Conservation (phyloP, 2,329 filamentous ascomycete genomes). For the Diaporthe sp. region DNA sequence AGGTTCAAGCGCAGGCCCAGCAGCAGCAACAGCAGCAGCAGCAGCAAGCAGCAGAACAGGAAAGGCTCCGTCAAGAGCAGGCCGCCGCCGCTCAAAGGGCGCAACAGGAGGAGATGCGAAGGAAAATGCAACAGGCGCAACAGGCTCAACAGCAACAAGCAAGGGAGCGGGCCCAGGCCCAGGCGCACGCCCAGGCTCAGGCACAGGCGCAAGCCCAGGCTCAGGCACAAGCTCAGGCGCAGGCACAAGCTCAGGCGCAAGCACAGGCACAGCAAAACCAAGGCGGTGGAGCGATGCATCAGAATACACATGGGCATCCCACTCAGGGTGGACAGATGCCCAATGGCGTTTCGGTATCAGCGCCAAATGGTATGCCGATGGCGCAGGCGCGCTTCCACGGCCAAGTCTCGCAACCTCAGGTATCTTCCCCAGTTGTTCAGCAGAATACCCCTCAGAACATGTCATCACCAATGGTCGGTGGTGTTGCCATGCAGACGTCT, state of each 20-base stretch:
- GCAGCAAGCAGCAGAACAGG: slow-evolving; percentile 59
- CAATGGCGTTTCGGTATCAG: slow-evolving; percentile 52
- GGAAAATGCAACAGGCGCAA: slow-evolving; percentile 51
- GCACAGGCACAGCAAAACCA: slow-evolving; percentile 48
- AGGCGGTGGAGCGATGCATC: slow-evolving; percentile 51
- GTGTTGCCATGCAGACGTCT: slow-evolving; percentile 73
- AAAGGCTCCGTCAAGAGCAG: slow-evolving; percentile 50
- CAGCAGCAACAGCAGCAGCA: slow-evolving; percentile 60
- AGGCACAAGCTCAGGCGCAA: slow-evolving; percentile 43
- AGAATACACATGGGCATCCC: slow-evolving; percentile 59
- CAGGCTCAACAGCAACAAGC: slow-evolving; percentile 47
- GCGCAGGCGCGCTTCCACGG: slow-evolving; percentile 62
- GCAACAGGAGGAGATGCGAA: slow-evolving; percentile 51
- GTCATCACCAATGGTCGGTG: slow-evolving; percentile 75
- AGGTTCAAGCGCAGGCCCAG: slow-evolving; percentile 60
- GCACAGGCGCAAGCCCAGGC: slow-evolving; percentile 42
- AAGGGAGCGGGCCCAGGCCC: slow-evolving; percentile 48
- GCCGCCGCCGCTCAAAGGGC: slow-evolving; percentile 44
- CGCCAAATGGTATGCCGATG: slow-evolving; percentile 51
- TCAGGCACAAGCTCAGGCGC: slow-evolving; percentile 45
- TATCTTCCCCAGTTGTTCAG: slow-evolving; percentile 75
- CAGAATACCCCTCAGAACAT: slow-evolving; percentile 75
- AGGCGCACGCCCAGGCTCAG: slow-evolving; percentile 51
- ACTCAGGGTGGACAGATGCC: slow-evolving; percentile 56
- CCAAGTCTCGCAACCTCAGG: slow-evolving; percentile 72